Base-by-base conservation (phyloP, 345 rosid genomes). In the Adansonia digitata region DNA sequence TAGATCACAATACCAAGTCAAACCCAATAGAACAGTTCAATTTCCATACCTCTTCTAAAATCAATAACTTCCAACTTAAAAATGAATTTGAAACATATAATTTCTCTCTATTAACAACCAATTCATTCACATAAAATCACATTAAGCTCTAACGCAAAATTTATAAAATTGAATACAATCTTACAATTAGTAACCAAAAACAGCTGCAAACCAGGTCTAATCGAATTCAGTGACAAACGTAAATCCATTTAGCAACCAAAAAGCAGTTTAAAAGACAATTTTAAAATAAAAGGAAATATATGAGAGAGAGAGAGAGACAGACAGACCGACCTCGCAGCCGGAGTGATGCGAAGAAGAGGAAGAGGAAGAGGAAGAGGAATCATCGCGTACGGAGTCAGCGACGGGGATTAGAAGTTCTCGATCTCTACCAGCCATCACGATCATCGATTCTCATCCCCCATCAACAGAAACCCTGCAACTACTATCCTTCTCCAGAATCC, bases 361-460 rank as follows among this genome's bases (percentile, higher is more conserved):
- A n/a, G 98, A 79, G 5, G 94, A 66, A 18, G 67, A 61, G 1
- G 71, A 88, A 6, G 98, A 79, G 18, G 88, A 72, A 57, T 62
- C 73, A 66, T 80, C 84, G 74, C 71, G 79, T n/a, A 64, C 79
- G 69, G 92, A 74, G 71, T 88, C 85, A 59, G 92, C 83, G 74
- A 90, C 92, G 14, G 92, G 97, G 75, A 94, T 90, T 56, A 92
- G 89, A 76, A 92, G 91, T 83, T 94, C 97, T 59, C 95, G 95
- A 87, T 93, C 98, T 87, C 94, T 74, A 72, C 77, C 79, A 1
- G 87, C 83, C 89, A 88, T 89, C 65, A 78, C 87, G 82, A 83
- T 89, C 85, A 84, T 74, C 40, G 91, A 84, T 84, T 92, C 55
- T 91, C 91, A 81, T 93, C 97, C 75, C 88, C 98, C 98, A 91